Percentiles rank a stretch among this genome's conserved stretches.
Evolutionary conservation across 768 basidiomycete genomes (phyloP).

Genomic region (Fomitopsis serialis): DNA sequence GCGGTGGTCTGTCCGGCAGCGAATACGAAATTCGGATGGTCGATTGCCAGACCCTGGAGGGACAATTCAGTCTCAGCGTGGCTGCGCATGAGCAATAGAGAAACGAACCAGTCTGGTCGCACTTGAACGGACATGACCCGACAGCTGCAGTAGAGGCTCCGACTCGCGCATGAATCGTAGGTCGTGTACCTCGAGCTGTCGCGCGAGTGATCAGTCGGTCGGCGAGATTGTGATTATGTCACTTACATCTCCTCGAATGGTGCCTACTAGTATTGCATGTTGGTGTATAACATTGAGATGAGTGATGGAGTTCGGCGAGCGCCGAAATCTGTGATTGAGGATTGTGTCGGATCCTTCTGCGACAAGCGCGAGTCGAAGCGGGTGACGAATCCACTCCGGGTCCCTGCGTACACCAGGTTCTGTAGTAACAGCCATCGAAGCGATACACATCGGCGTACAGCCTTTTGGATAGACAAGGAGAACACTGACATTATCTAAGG

Average conservation of each 20-base stretch:
- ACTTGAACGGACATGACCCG: conserved; percentile 56
- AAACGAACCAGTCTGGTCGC: conserved; percentile 43
- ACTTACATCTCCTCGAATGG: conserved; percentile 57
- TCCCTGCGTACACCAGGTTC: conserved; percentile 13
- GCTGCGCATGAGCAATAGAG: not conserved
- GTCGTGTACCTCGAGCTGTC: conserved; percentile 57
- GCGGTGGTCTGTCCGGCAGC: conserved; percentile 62
- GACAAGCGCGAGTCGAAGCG: conserved; percentile 13
- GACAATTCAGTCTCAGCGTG: not conserved
- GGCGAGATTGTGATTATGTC: not conserved
- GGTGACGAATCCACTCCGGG: conserved; percentile 10
- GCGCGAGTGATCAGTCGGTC: not conserved
- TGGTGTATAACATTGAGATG: conserved; percentile 47
- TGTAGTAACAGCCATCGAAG: not conserved
- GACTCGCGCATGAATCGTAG: conserved; percentile 44
- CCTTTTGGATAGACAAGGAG: not conserved
- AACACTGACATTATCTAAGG: conserved; percentile 6
- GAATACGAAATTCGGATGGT: conserved; percentile 54
- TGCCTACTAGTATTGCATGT: conserved; percentile 49
- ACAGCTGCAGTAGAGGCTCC: conserved; percentile 41
- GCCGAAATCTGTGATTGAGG: not conserved
- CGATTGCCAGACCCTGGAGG: conserved; percentile 54
- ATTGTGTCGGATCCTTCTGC: not conserved
- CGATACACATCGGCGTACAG: not conserved
- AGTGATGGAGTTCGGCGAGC: conserved; percentile 39